Base-by-base conservation (phyloP, 495 filamentous ascomycete genomes). In the Aspergillus campestris region DNA sequence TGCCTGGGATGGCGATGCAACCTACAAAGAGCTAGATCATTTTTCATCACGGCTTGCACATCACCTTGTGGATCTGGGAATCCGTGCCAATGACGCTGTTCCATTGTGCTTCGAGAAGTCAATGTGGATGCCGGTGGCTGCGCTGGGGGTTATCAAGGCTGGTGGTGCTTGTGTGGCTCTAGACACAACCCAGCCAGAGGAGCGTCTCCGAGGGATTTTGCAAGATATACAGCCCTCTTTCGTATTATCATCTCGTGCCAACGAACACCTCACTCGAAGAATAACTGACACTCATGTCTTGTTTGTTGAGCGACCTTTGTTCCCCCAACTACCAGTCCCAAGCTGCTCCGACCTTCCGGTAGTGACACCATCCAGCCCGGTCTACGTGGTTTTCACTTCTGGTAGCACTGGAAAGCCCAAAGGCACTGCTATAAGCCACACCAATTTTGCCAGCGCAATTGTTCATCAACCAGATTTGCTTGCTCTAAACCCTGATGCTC, bases 21-120 rank as follows among this genome's bases (percentile, higher is more conserved):
- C 56, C 0, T 64, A 59, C 28, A 8, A 40, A 4, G 34, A 61
- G 35, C 47, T 64, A 0, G 48, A 53, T 35, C 3, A 10, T 0
- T 39, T 33, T 5, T 46, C 56, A 0, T 31, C 9, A 1, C 7
- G 4, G 1, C 18, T 59, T 1, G 57, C 73, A 3, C 9, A 6
- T 0, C 46, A 62, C 14, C 54, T 73, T 0, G 40, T 55, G 6
- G 49, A 55, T 30, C 50, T 64, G 2, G 69, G 70, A 8, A 49
- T 73, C n/a, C 40, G 34, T 4, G 47, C 38, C 1, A 58, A 62
- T 6, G 24, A 35, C 2, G 11, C 69, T 2, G 67, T 77, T 7
- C 69, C 69, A 1, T 41, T 77, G 3, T 72, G 59, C 43, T 67
- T 73, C n/a, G 64, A 73, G 12, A 70, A 69, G 46, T 67, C 67